Percentiles rank a stretch among this genome's conserved stretches.
These are phyloP conservation scores for Solanum verrucosum DNA, from an alignment of 257 asterid genomes.

Conservation along the genomic window DNA sequence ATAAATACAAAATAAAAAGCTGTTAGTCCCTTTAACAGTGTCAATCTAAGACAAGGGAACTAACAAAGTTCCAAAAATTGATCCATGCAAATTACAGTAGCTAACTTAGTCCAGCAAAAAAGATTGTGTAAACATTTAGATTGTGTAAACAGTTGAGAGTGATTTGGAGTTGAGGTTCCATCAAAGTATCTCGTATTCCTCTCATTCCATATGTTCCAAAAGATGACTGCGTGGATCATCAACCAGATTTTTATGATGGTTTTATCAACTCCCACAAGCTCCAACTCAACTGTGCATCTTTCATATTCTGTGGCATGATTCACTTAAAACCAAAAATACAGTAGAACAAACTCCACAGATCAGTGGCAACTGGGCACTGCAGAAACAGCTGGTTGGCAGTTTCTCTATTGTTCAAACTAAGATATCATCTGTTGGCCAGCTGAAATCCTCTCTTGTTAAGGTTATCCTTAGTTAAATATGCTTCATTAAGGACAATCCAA, in stretches of 20 bases:
- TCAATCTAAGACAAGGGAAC: background rate
- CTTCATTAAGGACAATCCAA: background rate
- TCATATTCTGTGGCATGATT: background rate
- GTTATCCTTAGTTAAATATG: background rate
- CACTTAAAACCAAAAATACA: background rate
- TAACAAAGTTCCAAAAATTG: background rate
- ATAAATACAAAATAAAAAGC: background rate
- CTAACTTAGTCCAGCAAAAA: background rate
- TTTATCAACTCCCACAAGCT: background rate
- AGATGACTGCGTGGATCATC: background rate
- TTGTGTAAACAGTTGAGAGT: background rate
- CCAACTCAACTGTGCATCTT: background rate
- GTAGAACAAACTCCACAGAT: background rate
- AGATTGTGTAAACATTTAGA: background rate
- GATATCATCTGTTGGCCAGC: background rate
- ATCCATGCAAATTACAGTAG: background rate
- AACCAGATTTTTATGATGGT: background rate
- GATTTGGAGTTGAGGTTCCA: background rate
- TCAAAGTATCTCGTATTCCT: background rate
- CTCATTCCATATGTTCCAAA: background rate
- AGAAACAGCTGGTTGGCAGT: background rate
- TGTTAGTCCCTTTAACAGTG: background rate
- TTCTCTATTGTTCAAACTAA: background rate
- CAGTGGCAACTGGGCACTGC: background rate
- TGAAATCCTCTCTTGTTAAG: background rate